Percentiles rank a stretch among this genome's conserved stretches.
phyloP scores from a whole-genome alignment of 352 stramenopile genomes.

The Phytophthora hibernalis region DNA sequence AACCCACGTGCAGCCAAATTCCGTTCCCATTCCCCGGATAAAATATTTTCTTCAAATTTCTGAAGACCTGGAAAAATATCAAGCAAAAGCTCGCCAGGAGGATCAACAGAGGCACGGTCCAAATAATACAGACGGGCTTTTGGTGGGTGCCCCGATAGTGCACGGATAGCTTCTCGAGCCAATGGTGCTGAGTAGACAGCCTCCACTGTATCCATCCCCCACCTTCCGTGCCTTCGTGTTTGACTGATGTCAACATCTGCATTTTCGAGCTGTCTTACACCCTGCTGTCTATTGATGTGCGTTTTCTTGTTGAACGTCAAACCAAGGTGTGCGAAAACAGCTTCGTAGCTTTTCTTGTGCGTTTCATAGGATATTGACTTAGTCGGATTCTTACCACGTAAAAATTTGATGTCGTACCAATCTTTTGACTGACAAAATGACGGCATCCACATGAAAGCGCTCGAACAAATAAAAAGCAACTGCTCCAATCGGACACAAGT shows the following conservation, averaged over 20 bases:
- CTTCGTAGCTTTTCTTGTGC: conserved; percentile 15
- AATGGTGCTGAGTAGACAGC: conserved; percentile 8
- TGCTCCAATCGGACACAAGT: conserved; percentile 17
- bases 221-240: background rate
- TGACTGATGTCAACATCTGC: background rate
- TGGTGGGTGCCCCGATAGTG: conserved; percentile 4
- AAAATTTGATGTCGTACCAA: conserved; percentile 14
- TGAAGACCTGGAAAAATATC: conserved; percentile 3
- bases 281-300: conserved; percentile 13
- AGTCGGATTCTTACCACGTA: background rate
- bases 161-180: conserved; percentile 3
- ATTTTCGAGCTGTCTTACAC: conserved; percentile 2
- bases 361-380: conserved; percentile 18
- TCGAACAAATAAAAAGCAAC: conserved; percentile 20
- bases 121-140: conserved; percentile 5
- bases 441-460: conserved; percentile 9
- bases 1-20: no score
- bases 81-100: background rate
- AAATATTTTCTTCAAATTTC: no score
- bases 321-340: background rate
- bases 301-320: conserved; percentile 15
- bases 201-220: conserved; percentile 11
- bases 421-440: conserved; percentile 1
- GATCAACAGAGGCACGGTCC: background rate
- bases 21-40: no score